Evolutionary conservation across 1,284 basidiomycete species (phyloP), one percentile per base, ranked within the genome.

Genomic region (Malassezia arunalokei): DNA sequence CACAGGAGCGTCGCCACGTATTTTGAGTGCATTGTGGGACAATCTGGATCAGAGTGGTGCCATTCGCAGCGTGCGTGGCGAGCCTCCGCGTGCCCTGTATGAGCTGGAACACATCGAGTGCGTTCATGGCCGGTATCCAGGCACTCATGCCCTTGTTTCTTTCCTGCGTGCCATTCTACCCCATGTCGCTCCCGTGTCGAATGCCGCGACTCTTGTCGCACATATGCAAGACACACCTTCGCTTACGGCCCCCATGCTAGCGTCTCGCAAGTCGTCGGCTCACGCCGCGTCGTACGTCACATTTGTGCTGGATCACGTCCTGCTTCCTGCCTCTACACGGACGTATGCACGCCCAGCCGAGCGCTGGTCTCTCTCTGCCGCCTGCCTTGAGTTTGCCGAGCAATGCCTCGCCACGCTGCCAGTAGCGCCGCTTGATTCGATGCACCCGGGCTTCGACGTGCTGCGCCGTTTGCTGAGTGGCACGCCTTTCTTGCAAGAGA

Each of bases 291-390:
- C 15, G 33, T 95, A 84, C 67, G 79, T 85, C 9, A 77, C 79
- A 24, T 96, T 92, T 68, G 84, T 94, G 48, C 77, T 95, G 56
- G 88, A 96, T 66, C 85, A 85, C 37, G 86, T 96, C 1, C 84
- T 96, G 17, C 73, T 79, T 17, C 73, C 75, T 31, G 74, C 76
- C 6, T 69, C 73, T 24, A 58, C 65, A 27, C 78, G 90, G 35
- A 86, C 88, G 58, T 95, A 86, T 64, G 76, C 79, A 6, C 78
- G 80, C 40, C 81, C 82, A 7, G 80, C 80, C 7, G 88, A 96
- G 66, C 77, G 85, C 58, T 96, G 88, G 88, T 79, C 82, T 61
- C 83, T 88, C 67, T 85, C 88, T 35, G 86, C 92, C 54, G 77
- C 84, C 0, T 86, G 85, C 51, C 76, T 96, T 40, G 82, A 81